These are phyloP conservation scores for Pulicaria dysenterica DNA, from an alignment of 129 eudicot genomes.

Conservation along the genomic window DNA sequence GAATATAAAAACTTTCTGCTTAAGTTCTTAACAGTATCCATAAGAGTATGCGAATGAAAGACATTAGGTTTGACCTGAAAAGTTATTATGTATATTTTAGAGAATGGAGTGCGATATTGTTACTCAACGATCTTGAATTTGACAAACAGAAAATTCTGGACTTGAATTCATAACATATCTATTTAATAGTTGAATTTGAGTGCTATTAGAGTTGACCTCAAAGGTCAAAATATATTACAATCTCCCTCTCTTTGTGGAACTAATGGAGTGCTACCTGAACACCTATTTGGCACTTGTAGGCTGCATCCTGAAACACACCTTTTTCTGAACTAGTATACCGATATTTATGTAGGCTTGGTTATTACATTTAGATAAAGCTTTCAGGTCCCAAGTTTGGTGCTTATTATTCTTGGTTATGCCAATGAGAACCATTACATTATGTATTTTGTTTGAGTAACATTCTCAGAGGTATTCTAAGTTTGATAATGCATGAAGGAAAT, in stretches of 20 bases:
- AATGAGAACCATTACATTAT: not conserved
- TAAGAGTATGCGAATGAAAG: not conserved
- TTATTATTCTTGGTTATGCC: constrained; percentile 1
- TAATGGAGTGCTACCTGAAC: constrained; percentile 1
- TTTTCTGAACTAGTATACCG: not conserved
- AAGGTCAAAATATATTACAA: not conserved
- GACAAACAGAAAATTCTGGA: not conserved
- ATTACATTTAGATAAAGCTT: constrained; percentile 12
- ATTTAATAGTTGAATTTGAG: not conserved
- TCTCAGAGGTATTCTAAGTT: constrained; percentile 6
- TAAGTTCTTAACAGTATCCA: not conserved
- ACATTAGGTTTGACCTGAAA: constrained; percentile 7
- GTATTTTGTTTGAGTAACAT: constrained; percentile 3
- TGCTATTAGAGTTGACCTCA: not conserved
- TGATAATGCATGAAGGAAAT: constrained; percentile 13
- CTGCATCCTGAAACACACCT: not conserved
- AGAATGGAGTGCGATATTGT: constrained; percentile 4
- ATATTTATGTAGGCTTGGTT: not conserved
- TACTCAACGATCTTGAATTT: too few species aligned
- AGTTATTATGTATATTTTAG: not conserved
- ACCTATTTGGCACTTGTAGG: not conserved
- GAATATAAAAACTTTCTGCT: not conserved
- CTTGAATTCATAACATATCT: not conserved
- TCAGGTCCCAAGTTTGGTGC: constrained; percentile 26
- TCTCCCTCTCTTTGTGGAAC: constrained; percentile 10